A percentile compares a stretch with the other conserved stretches of the same genome.
Conservation (phyloP, 805 yeast genomes). For the Candida schatavii region DNA sequence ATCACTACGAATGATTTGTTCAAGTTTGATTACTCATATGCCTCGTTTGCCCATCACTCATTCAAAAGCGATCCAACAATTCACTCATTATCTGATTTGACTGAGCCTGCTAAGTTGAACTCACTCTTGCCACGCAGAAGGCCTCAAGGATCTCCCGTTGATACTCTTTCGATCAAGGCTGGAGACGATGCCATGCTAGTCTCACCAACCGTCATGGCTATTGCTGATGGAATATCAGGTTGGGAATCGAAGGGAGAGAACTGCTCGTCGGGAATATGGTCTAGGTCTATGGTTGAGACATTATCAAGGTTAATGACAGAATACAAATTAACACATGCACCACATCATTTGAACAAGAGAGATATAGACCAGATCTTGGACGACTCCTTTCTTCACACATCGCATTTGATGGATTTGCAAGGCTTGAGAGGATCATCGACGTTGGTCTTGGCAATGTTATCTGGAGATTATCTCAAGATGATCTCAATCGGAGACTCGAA, state of each 20-base stretch:
- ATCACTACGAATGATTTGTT: constrained; percentile 34
- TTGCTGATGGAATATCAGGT: constrained; percentile 58
- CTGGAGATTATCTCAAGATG: constrained; percentile 45
- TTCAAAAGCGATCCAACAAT: constrained; percentile 35
- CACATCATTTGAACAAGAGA: constrained; percentile 35
- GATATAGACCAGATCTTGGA: constrained; percentile 45
- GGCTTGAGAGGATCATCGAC: constrained; percentile 49
- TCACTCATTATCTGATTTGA: constrained; percentile 48
- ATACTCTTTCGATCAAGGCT: constrained; percentile 49
- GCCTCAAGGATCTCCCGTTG: constrained; percentile 51
- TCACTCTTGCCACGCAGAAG: constrained; percentile 47
- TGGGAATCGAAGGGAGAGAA: constrained; percentile 47
- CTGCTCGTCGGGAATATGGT: constrained; percentile 50
- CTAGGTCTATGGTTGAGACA: constrained; percentile 51
- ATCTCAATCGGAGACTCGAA: constrained; percentile 54
- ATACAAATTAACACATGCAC: constrained; percentile 38
- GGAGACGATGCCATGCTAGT: constrained; percentile 60
- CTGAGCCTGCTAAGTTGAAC: constrained; percentile 46
- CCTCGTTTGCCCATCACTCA: constrained; percentile 50
- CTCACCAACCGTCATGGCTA: constrained; percentile 49
- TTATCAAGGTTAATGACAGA: constrained; percentile 45
- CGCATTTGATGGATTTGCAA: constrained; percentile 50
- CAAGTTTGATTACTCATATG: constrained; percentile 43
- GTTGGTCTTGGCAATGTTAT: constrained; percentile 44
- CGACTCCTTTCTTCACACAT: constrained; percentile 45